These are phyloP conservation scores for Hypoxylon sp. DNA, from an alignment of 2,329 filamentous ascomycete genomes.

Conservation along the genomic window DNA sequence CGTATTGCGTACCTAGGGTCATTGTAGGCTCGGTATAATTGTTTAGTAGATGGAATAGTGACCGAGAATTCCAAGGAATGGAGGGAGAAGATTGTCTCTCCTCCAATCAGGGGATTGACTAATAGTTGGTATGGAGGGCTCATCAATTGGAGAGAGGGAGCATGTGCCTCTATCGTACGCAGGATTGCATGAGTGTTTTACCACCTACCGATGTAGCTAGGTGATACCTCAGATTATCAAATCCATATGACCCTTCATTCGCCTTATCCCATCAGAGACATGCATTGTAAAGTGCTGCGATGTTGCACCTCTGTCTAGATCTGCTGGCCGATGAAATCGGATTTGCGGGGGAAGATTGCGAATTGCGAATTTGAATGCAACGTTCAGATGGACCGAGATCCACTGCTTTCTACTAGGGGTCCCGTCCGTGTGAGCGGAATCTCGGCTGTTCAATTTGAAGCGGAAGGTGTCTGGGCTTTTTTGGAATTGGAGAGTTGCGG, in stretches of 20 bases:
- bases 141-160: slow-evolving; percentile 18
- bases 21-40: slow-evolving; percentile 3
- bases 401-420: slow-evolving; percentile 37
- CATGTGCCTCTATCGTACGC: slow-evolving; percentile 21
- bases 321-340: slow-evolving; percentile 34
- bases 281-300: slow-evolving; percentile 7
- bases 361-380: slow-evolving; percentile 37
- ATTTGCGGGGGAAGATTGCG: slow-evolving; percentile 45
- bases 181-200: slow-evolving; percentile 4
- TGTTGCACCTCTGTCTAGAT: slow-evolving; percentile 32
- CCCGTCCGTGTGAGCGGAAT: slow-evolving; percentile 32
- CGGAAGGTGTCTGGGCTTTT: slow-evolving; percentile 40
- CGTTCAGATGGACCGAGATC: slow-evolving; percentile 33
- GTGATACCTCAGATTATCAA: slow-evolving; percentile 16
- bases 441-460: slow-evolving; percentile 44
- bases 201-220: slow-evolving; percentile 24
- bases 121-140: slow-evolving; percentile 6
- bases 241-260: slow-evolving; percentile 19
- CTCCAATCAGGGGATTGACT: slow-evolving; percentile 4
- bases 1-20: slow-evolving; percentile 7
- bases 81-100: slow-evolving; percentile 9
- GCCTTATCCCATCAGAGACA: slow-evolving; percentile 18
- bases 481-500: slow-evolving; percentile 28
- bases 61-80: slow-evolving; percentile 14
- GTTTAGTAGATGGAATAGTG: slow-evolving; percentile 8